Evolutionary conservation across 2,329 filamentous ascomycete genomes (phyloP), one percentile per base, ranked within the genome.

Genomic region (Zalaria sp.): DNA sequence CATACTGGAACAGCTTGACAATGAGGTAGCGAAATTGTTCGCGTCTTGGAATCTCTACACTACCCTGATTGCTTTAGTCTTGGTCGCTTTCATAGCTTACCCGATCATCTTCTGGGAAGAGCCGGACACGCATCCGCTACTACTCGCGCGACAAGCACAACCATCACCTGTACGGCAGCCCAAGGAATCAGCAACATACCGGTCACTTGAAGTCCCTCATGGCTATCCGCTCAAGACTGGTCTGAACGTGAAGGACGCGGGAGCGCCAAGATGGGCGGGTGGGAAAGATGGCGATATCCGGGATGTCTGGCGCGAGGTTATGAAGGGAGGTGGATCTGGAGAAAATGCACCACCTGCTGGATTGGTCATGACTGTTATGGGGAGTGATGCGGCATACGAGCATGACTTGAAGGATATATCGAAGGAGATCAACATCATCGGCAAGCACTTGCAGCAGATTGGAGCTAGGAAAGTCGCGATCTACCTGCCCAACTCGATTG

Each of bases 401-500:
- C 82, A 91, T 59, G 71, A 52, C 42, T 47, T 63, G 71, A 77
- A 79, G 43, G 79, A 86, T 47, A 63, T 95, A 39, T 89, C 82
- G 5, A 79, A 80, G 49, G 82, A 93, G 58, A 94, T 96, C 60
- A 88, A 84, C 60, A 72, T 91, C 27, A 77, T 96, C 53, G 91
- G 91, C 47, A 75, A 76, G 53, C 77, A 88, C 50, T 68, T 83
- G 43, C 75, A 83, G 52, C 75, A 82, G 48, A 76, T 79, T 43
- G 77, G 77, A 32, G 34, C 38, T 5, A 81, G 78, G 57, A 81
- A 78, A 39, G 83, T 96, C 28, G 91, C 87, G 47, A 74, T 96
- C 48, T 94, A 93, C 60, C 72, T 96, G 43, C 86, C 88, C 35
- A 95, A 98, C 68, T 94, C 87, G 37, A 71, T 93, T 53, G 91